phyloP scores from a whole-genome alignment of 2,329 filamentous ascomycete genomes.

The Pseudogymnoascus pannorum region DNA sequence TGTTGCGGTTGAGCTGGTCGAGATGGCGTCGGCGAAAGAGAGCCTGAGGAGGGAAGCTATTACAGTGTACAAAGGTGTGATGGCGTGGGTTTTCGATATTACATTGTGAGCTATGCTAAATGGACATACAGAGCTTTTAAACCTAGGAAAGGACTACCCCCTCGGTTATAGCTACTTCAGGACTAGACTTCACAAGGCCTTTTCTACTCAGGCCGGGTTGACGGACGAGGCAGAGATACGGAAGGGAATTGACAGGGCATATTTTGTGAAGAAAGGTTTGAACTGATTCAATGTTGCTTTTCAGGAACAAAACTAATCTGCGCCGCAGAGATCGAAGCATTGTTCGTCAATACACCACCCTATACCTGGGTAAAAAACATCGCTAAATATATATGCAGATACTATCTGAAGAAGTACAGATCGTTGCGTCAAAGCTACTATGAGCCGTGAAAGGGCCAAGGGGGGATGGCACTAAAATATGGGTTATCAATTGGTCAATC shows the following conservation, averaged over 20 bases:
- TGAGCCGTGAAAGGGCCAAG: neutral
- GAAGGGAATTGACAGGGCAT: constrained; percentile 66
- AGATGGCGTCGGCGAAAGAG: neutral
- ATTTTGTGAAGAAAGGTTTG: constrained; percentile 85
- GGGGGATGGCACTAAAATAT: constrained; percentile 3
- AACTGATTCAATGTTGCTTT: neutral
- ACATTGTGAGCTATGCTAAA: neutral
- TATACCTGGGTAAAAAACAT: constrained; percentile 1
- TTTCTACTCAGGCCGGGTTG: constrained; percentile 65
- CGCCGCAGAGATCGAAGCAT: constrained; percentile 73
- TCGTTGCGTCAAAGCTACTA: constrained; percentile 47
- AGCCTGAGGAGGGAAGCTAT: constrained; percentile 71
- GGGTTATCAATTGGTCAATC: neutral
- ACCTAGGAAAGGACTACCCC: constrained; percentile 80
- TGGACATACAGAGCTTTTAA: constrained; percentile 61
- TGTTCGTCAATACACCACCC: constrained; percentile 43
- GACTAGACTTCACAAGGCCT: constrained; percentile 74
- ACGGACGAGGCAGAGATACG: constrained; percentile 68
- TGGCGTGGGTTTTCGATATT: neutral
- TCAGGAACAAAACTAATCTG: neutral
- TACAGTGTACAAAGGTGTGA: constrained; percentile 75
- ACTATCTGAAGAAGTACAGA: constrained; percentile 88
- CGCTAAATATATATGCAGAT: constrained; percentile 44
- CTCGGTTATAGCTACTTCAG: constrained; percentile 78
- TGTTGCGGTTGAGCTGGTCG: neutral